Evolutionary conservation across 352 stramenopile species (phyloP).

Genomic region (Pythium insidiosum): DNA sequence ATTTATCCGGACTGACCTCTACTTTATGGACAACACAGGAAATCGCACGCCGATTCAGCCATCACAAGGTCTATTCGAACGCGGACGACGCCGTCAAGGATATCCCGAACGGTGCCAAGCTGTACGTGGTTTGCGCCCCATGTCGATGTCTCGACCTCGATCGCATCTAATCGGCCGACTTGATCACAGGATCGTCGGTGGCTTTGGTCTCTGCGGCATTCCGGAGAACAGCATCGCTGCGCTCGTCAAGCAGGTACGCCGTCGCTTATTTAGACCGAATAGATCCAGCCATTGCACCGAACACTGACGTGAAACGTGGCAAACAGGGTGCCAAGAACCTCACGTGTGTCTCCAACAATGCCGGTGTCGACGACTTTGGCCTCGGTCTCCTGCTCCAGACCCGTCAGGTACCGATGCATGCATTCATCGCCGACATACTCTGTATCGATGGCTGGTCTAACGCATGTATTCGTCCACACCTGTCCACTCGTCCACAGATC

Average conservation of each 20-base stretch:
- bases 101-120: constrained; percentile 55
- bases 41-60: constrained; percentile 11
- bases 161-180: no score
- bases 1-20: no score
- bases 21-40: no score
- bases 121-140: constrained; percentile 55
- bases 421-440: background rate
- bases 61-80: constrained; percentile 60
- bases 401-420: constrained; percentile 48
- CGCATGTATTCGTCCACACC: constrained; percentile 1
- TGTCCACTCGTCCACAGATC: constrained; percentile 41
- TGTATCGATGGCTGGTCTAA: background rate
- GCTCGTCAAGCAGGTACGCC: constrained; percentile 59
- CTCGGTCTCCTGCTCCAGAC: constrained; percentile 91
- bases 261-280: background rate
- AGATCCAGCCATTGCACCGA: background rate
- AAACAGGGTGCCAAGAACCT: constrained; percentile 71
- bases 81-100: constrained; percentile 70
- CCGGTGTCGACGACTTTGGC: constrained; percentile 92
- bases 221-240: constrained; percentile 87
- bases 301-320: background rate
- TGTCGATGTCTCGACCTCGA: no score
- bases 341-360: constrained; percentile 90
- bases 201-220: constrained; percentile 90
- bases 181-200: constrained; percentile 63